Evolutionary conservation across 495 filamentous ascomycete genomes (phyloP), one percentile per base, ranked within the genome.

Genomic region (Pyrenula aspistea): DNA sequence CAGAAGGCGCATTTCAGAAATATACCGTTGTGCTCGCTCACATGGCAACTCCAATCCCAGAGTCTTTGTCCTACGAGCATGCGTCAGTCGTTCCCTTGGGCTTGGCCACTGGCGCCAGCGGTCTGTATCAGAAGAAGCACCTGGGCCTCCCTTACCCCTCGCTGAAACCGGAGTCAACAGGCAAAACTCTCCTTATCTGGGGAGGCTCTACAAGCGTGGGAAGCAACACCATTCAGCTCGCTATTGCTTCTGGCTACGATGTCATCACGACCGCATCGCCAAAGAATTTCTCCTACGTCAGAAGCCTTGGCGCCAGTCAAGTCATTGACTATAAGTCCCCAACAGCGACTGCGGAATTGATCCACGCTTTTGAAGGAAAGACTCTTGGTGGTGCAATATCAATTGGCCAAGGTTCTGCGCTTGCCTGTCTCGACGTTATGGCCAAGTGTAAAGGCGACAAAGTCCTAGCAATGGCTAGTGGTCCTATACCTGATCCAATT

Each of bases 131-230:
- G 47, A 57, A 64, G 15, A 61, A 66, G 20, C 56, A 68, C 15
- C 69, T 86, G 0, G 70, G 61, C 8, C 65, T 78, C 2, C 62
- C 67, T 0, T 57, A 60, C 11, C 78, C 76, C 0, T 61, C 65
- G 23, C 57, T 58, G 24, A 20, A 25, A 22, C 64, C 62, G 0
- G 62, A 65, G 2, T 58, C 70, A 1, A 69, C 59, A 0, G 71
- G 66, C 1, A 61, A 80, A 54, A 68, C 64, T 1, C 49, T 87
- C 0, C 62, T 86, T 1, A 65, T 86, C 54, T 88, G 82, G 76
- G 83, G 83, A 24, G 84, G 82, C 25, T 72, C 77, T 2, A 72
- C 73, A 1, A 78, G 76, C 25, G 78, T 86, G 3, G 84, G 84
- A 10, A 68, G 72, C 63, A 77, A 75, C 55, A 80, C 78, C 0